Conservation (phyloP, 805 yeast genomes). For the Teunomyces funiuensis region DNA sequence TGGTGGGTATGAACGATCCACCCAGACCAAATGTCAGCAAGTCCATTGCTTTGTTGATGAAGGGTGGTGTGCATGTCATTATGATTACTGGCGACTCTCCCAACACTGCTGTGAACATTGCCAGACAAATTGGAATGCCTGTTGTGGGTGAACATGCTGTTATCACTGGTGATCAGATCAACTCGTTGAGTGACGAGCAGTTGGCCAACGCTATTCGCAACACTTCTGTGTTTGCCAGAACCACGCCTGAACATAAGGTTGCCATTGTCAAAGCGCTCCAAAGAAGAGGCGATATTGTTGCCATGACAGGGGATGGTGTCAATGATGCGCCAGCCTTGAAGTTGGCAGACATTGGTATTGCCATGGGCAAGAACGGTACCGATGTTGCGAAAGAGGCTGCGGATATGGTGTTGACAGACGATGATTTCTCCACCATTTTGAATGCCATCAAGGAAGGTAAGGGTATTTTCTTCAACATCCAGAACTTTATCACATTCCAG, state of each 20-base stretch:
- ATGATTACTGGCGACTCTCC: slow-evolving; percentile 98
- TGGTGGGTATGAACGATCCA: slow-evolving; percentile 96
- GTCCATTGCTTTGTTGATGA: slow-evolving; percentile 72
- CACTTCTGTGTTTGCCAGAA: slow-evolving; percentile 90
- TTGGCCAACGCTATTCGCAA: slow-evolving; percentile 73
- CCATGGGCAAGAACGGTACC: slow-evolving; percentile 92
- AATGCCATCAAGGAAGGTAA: slow-evolving; percentile 87
- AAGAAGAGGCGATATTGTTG: slow-evolving; percentile 90
- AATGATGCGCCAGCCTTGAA: slow-evolving; percentile 98
- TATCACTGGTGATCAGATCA: slow-evolving; percentile 82
- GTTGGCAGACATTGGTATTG: slow-evolving; percentile 92
- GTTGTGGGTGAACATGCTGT: slow-evolving; percentile 64
- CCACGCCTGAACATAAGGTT: slow-evolving; percentile 92
- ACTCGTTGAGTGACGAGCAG: slow-evolving; percentile 67
- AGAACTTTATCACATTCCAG: slow-evolving; percentile 92
- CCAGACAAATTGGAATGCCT: slow-evolving; percentile 88
- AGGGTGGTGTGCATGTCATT: slow-evolving; percentile 95
- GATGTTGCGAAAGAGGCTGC: slow-evolving; percentile 99
- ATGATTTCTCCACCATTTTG: slow-evolving; percentile 91
- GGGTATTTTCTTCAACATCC: slow-evolving; percentile 94
- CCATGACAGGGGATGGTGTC: slow-evolving; percentile 99
- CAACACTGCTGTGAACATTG: slow-evolving; percentile 81
- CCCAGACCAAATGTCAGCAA: slow-evolving; percentile 85
- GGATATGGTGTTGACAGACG: slow-evolving; percentile 96
- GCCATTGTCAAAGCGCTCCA: slow-evolving; percentile 87